These are phyloP conservation scores for Phialophora macrospora DNA, from an alignment of 2,329 filamentous ascomycete species.

Conservation along the genomic window DNA sequence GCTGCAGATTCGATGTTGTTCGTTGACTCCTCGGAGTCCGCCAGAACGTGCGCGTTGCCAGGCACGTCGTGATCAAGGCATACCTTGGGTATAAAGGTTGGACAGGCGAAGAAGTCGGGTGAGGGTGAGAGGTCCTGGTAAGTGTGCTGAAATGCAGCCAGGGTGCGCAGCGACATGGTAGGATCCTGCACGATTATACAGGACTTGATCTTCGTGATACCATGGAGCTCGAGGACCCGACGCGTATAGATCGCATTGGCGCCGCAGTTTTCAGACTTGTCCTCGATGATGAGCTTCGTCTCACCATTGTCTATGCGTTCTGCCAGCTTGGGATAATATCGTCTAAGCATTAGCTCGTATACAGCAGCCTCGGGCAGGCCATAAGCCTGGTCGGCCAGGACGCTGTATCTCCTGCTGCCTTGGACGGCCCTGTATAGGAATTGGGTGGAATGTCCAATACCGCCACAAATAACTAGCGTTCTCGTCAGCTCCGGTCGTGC, in stretches of 20 bases:
- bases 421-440: conserved; percentile 51
- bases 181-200: conserved; percentile 53
- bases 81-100: conserved; percentile 43
- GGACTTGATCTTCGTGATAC: conserved; percentile 37
- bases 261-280: conserved; percentile 55
- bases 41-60: neutral
- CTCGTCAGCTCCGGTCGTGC: conserved; percentile 42
- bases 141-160: conserved; percentile 49
- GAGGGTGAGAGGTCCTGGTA: conserved; percentile 40
- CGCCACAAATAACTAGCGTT: conserved; percentile 51
- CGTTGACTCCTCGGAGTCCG: neutral
- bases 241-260: conserved; percentile 50
- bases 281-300: conserved; percentile 49
- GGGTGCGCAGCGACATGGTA: conserved; percentile 53
- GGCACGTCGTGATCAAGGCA: neutral
- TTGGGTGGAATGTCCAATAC: conserved; percentile 53
- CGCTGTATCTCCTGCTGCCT: conserved; percentile 41
- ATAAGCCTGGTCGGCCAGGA: conserved; percentile 41
- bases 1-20: conserved; percentile 24
- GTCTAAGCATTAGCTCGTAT: conserved; percentile 45
- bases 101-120: conserved; percentile 43
- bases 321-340: conserved; percentile 34
- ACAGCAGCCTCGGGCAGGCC: conserved; percentile 50
- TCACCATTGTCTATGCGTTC: conserved; percentile 38
- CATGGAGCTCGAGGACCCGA: conserved; percentile 44